Evolutionary conservation across 2,329 filamentous ascomycete species (phyloP).

Genomic region (Xylariaceae sp.): DNA sequence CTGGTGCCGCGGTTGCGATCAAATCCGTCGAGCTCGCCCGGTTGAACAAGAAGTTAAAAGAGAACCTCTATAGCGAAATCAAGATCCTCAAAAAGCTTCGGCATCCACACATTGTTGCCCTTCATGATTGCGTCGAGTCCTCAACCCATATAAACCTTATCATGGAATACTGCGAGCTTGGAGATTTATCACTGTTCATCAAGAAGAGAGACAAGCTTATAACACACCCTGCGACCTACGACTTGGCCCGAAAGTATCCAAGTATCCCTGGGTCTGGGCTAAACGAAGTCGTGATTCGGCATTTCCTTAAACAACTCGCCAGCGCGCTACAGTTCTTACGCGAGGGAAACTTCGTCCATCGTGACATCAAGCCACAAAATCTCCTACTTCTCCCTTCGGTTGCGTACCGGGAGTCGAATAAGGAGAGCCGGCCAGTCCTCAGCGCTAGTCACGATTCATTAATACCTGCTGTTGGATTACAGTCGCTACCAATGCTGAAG

Average conservation of each 20-base stretch:
- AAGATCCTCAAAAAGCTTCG: conserved; percentile 91
- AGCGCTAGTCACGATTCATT: conserved; percentile 79
- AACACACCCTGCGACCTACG: conserved; percentile 79
- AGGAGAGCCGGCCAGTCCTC: conserved; percentile 72
- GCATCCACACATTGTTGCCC: conserved; percentile 94
- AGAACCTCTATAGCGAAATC: conserved; percentile 95
- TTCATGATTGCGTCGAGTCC: conserved; percentile 92
- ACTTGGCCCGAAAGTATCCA: conserved; percentile 94
- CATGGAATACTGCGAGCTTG: conserved; percentile 98
- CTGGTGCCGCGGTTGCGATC: conserved; percentile 85
- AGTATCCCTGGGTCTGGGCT: conserved; percentile 82
- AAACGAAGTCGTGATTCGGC: conserved; percentile 93
- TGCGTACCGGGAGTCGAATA: conserved; percentile 68
- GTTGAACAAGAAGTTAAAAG: conserved; percentile 93
- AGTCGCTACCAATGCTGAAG: conserved; percentile 92
- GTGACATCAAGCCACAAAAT: conserved; percentile 97
- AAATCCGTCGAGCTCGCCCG: conserved; percentile 93
- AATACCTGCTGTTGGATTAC: conserved; percentile 79
- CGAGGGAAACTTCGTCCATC: conserved; percentile 86
- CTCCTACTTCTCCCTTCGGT: conserved; percentile 85
- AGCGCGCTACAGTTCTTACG: conserved; percentile 91
- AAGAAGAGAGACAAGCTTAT: conserved; percentile 86
- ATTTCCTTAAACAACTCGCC: conserved; percentile 93
- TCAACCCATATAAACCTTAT: conserved; percentile 90
- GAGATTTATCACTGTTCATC: conserved; percentile 93